Evolutionary conservation across 495 filamentous ascomycete species (phyloP), one percentile per base, ranked within the genome.

Genomic region (Parachaetomium inaequale): DNA sequence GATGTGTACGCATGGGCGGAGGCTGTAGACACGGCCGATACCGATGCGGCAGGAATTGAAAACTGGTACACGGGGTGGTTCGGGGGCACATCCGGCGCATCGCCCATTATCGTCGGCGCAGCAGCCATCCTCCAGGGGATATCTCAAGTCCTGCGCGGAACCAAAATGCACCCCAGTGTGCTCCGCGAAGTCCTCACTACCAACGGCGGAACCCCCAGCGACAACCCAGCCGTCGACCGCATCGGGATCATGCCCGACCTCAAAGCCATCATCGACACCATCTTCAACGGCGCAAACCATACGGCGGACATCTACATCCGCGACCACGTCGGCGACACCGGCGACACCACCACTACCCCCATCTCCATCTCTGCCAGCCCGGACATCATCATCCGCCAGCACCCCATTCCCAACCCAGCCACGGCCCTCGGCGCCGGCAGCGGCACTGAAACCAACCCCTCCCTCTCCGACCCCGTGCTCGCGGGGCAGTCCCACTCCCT

Each of bases 1-100:
- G 66, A 68, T 43, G 61, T 66, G 1, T 62, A 66, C 26, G 55
- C 46, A 0, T 68, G 66, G 66, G 61, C 45, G 5, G 57, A 63
- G 23, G 58, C 49, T 19, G 54, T 68, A 15, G 59, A 52, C 40
- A 68, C 66, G 4, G 40, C 66, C 2, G 43, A 49, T 34, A 56
- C 58, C 4, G 51, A 68, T 11, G 47, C 28, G 2, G 26, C 31
- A 0, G 52, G 36, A 17, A 28, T 28, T 1, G 31, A 47, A 8
- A 55, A 38, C 28, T 38, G 19, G 36, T 68, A 65, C 45, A 68
- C 63, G 1, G 26, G 38, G 8, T 28, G 31, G 0, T 68, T 68
- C 25, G 46, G 51, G 17, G 66, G 66, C 19, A 68, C 66, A 0
- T 68, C 66, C 7, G 54, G 66, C 0, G 66, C 66, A 0, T 52